Percentiles rank a stretch among this genome's conserved stretches.
Conservation (phyloP, 805 yeast genomes). For the Saturnispora silvae region DNA sequence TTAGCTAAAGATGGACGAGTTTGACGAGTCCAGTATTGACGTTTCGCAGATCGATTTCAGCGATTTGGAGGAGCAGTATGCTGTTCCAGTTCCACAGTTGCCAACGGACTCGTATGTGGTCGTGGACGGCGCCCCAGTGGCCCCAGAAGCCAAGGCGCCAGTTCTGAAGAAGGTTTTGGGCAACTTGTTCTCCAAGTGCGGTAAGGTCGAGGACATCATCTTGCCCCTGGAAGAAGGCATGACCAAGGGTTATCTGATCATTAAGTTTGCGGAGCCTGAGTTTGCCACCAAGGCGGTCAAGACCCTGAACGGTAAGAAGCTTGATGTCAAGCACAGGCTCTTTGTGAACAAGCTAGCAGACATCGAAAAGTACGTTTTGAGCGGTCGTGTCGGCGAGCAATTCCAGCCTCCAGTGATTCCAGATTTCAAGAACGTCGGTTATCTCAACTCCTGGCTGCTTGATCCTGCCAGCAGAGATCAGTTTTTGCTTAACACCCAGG, state of each 20-base stretch:
- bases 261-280: constrained; percentile 60
- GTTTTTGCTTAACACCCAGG: constrained; percentile 67
- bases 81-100: constrained; percentile 31
- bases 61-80: constrained; percentile 72
- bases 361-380: constrained; percentile 65
- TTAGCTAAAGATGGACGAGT: constrained; percentile 4
- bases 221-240: constrained; percentile 75
- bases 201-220: constrained; percentile 67
- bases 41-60: constrained; percentile 60
- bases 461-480: constrained; percentile 89
- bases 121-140: constrained; percentile 92
- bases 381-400: constrained; percentile 48
- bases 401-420: constrained; percentile 67
- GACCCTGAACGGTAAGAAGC: constrained; percentile 75
- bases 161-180: constrained; percentile 74
- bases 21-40: constrained; percentile 35
- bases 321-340: constrained; percentile 88
- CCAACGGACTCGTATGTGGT: constrained; percentile 61
- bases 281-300: constrained; percentile 72
- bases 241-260: constrained; percentile 79
- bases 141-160: constrained; percentile 81
- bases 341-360: constrained; percentile 75
- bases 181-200: constrained; percentile 69
- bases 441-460: constrained; percentile 82
- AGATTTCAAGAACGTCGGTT: constrained; percentile 65